Evolutionary conservation across 805 yeast species (phyloP).

Genomic region (Pichia phayaonensis): DNA sequence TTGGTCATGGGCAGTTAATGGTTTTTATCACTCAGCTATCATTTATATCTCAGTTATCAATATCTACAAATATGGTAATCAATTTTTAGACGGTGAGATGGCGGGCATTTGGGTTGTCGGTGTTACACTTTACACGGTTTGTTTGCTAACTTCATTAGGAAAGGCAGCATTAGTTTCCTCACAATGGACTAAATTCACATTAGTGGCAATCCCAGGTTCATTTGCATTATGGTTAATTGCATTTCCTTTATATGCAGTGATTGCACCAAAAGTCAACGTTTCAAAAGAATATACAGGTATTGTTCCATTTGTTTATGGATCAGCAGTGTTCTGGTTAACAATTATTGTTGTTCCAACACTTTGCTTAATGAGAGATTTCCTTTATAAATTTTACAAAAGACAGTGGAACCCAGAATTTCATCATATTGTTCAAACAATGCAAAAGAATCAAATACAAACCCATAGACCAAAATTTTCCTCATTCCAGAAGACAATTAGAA

Average conservation of each 20-base stretch:
- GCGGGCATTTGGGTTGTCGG: constrained; percentile 97
- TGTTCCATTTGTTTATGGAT: constrained; percentile 64
- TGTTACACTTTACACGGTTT: constrained; percentile 77
- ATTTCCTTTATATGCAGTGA: constrained; percentile 77
- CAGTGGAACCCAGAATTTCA: constrained; percentile 87
- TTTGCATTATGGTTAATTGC: constrained; percentile 73
- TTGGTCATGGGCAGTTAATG: constrained; percentile 97
- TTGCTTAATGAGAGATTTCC: constrained; percentile 78
- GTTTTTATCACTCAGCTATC: constrained; percentile 87
- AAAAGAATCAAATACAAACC: constrained; percentile 88
- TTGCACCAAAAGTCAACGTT: constrained; percentile 78
- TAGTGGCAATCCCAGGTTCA: constrained; percentile 93
- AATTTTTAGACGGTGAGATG: constrained; percentile 55
- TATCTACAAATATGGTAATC: constrained; percentile 62
- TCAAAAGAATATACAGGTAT: constrained; percentile 84
- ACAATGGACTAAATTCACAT: constrained; percentile 90
- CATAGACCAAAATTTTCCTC: constrained; percentile 94
- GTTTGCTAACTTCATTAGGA: constrained; percentile 83
- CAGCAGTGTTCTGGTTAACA: constrained; percentile 78
- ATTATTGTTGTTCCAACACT: constrained; percentile 65
- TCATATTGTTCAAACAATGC: constrained; percentile 94
- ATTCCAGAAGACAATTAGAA: constrained; percentile 93
- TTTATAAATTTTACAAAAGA: constrained; percentile 92
- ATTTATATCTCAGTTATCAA: constrained; percentile 66
- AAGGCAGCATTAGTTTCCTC: constrained; percentile 90